Percentiles rank a stretch among this genome's conserved stretches.
Conservation (phyloP, 148 eudicot species). For the Oxyria digyna region DNA sequence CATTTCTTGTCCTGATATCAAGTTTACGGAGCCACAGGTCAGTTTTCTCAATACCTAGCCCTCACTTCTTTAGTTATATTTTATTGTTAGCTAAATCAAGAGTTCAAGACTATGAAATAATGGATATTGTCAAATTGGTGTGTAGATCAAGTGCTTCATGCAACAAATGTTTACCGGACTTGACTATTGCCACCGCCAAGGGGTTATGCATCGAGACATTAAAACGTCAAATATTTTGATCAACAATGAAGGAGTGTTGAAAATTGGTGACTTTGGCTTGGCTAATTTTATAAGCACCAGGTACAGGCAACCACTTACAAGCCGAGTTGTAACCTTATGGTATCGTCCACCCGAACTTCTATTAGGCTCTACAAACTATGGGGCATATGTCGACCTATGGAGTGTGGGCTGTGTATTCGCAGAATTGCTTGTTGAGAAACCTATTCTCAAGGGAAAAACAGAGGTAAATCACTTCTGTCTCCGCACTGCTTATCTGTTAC, state of each 20-base stretch:
- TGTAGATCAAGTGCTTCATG: constrained; percentile 87
- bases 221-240: constrained; percentile 76
- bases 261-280: constrained; percentile 84
- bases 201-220: constrained; percentile 80
- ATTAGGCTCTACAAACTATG: constrained; percentile 73
- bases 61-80: not conserved
- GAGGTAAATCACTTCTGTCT: constrained; percentile 70
- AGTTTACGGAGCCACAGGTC: constrained; percentile 71
- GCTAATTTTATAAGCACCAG: constrained; percentile 48
- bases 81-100: not conserved
- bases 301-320: constrained; percentile 56
- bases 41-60: not conserved
- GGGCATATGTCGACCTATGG: constrained; percentile 74
- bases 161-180: constrained; percentile 59
- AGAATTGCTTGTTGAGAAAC: constrained; percentile 60
- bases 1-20: constrained; percentile 55
- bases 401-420: constrained; percentile 93
- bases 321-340: constrained; percentile 95
- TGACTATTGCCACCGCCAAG: constrained; percentile 73
- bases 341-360: constrained; percentile 96
- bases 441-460: constrained; percentile 81
- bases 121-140: not conserved
- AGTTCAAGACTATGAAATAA: not conserved
- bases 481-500: too few species aligned
- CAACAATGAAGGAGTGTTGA: constrained; percentile 62